These are phyloP conservation scores for Balansia obtecta DNA, from an alignment of 2,329 filamentous ascomycete genomes.

Conservation along the genomic window DNA sequence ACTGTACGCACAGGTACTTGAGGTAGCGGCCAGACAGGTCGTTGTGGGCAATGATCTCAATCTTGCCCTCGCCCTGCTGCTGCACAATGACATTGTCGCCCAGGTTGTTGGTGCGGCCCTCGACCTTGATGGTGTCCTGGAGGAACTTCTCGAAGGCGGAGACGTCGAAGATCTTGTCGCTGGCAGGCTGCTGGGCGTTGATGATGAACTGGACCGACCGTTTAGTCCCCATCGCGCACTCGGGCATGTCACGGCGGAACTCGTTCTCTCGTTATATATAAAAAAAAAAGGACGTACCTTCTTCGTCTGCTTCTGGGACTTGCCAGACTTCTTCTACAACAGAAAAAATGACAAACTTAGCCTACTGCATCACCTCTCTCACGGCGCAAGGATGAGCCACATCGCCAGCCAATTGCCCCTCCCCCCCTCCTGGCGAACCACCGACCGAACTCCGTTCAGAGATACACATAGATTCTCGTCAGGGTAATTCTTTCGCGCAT, in stretches of 20 bases:
- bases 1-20: constrained; percentile 82
- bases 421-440: too few relatives aligned
- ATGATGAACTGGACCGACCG: constrained; percentile 74
- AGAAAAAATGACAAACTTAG: constrained; percentile 56
- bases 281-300: constrained; percentile 51
- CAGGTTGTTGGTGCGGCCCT: constrained; percentile 95
- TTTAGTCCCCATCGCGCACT: background rate
- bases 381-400: background rate
- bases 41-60: constrained; percentile 94
- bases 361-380: constrained; percentile 68
- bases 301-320: constrained; percentile 72
- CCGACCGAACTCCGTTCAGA: too few relatives aligned
- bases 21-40: constrained; percentile 98
- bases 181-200: constrained; percentile 95
- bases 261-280: too few relatives aligned
- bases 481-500: background rate
- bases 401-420: too few relatives aligned
- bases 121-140: constrained; percentile 99
- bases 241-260: background rate
- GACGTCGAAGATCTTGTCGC: constrained; percentile 99
- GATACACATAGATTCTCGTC: too few relatives aligned
- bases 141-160: constrained; percentile 99
- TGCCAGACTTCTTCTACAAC: constrained; percentile 50
- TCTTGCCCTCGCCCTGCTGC: constrained; percentile 90
- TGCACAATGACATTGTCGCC: constrained; percentile 85